These are phyloP conservation scores for Carex arenaria DNA, from an alignment of 202 grass and related monocot species.

Conservation along the genomic window DNA sequence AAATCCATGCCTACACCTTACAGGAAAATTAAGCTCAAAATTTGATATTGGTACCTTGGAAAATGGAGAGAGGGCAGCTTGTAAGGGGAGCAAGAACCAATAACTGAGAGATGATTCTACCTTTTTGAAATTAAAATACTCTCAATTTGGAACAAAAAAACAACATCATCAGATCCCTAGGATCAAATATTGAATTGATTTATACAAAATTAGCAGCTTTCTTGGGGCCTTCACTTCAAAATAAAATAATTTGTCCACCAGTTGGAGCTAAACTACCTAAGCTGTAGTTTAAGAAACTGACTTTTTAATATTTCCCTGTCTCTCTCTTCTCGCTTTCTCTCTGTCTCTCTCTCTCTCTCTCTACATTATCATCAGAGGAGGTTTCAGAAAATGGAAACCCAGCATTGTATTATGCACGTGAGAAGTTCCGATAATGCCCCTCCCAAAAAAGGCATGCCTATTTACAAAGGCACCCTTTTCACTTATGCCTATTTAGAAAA, in stretches of 20 bases:
- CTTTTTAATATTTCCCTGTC: conserved; percentile 53
- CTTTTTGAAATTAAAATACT: conserved; percentile 41
- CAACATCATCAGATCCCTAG: conserved; percentile 49
- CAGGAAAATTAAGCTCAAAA: conserved; percentile 2
- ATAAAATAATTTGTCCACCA: conserved; percentile 64
- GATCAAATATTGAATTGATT: conserved; percentile 41
- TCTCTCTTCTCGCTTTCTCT: conserved; percentile 45
- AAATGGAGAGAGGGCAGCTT: conserved; percentile 22
- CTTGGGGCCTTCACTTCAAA: neutral
- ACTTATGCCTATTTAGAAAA: conserved; percentile 15
- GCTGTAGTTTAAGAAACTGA: conserved; percentile 41
- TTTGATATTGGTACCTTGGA: conserved; percentile 12
- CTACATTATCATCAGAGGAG: conserved; percentile 31
- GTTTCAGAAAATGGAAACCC: conserved; percentile 14
- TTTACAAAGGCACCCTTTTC: conserved; percentile 8
- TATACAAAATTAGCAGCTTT: conserved; percentile 40
- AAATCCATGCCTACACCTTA: neutral
- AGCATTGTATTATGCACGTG: conserved; percentile 25
- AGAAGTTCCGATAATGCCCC: conserved; percentile 18
- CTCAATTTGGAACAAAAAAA: conserved; percentile 28
- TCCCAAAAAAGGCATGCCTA: neutral
- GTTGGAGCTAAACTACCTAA: conserved; percentile 45
- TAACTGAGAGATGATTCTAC: conserved; percentile 16
- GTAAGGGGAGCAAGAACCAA: neutral
- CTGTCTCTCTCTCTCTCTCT: conserved; percentile 50